Evolutionary conservation across 148 eudicot species (phyloP).

Genomic region (Oxyria digyna): DNA sequence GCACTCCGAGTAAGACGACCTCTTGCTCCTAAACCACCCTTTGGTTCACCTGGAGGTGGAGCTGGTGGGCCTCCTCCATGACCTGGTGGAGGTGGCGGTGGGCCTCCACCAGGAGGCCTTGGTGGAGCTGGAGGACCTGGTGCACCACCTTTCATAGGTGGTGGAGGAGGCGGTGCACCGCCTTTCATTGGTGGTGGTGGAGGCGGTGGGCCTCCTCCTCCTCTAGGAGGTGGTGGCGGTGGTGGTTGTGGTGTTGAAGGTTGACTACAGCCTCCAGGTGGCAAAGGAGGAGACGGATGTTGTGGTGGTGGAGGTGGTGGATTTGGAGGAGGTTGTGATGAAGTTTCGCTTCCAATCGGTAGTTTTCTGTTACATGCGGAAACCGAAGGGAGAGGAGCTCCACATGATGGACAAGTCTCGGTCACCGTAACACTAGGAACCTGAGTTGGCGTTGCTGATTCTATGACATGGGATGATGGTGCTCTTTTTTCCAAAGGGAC

Average conservation of each 20-base stretch:
- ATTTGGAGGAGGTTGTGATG: neutral
- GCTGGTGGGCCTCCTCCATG: conserved; percentile 24
- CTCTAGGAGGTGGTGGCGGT: conserved; percentile 19
- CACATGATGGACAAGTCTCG: conserved; percentile 18
- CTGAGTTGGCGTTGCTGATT: neutral
- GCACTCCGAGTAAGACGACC: conserved; percentile 30
- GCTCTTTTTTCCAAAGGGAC: neutral
- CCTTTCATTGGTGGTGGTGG: conserved; percentile 12
- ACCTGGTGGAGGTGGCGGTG: too few species aligned
- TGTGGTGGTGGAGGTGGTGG: neutral
- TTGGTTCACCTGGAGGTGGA: conserved; percentile 20
- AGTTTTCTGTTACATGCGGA: neutral
- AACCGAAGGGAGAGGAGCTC: neutral
- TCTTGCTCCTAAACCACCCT: neutral
- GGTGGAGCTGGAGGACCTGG: conserved; percentile 41
- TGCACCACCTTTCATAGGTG: conserved; percentile 17
- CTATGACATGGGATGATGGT: conserved; percentile 8
- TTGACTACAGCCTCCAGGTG: neutral
- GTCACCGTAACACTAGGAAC: conserved; percentile 12
- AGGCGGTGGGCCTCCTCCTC: conserved; percentile 5
- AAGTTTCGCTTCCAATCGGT: neutral
- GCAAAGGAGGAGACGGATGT: conserved; percentile 3
- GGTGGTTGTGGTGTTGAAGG: conserved; percentile 8
- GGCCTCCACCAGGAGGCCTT: neutral
- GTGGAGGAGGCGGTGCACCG: conserved; percentile 25